Base-by-base conservation (phyloP, 306 rosid genomes). In the Abrus precatorius region DNA sequence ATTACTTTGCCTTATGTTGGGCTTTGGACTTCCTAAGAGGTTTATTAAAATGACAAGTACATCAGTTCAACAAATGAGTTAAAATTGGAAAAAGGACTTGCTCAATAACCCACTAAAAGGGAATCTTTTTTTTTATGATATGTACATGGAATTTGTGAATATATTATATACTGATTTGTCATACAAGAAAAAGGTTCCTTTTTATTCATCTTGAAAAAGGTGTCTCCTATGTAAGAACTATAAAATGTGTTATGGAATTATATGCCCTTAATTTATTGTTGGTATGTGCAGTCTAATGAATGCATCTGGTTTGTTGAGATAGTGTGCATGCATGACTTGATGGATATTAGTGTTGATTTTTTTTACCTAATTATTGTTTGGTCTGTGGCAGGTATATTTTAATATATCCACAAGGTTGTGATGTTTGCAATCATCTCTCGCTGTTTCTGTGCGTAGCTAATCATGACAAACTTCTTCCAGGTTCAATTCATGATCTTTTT, bases 381-480 rank as follows among this genome's bases (percentile, higher is more conserved):
- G 63, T 59, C 50, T 81, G 40, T 89, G 82, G 84, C 95, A 96
- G 99, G 99, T 96, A 96, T 84, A 93, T 96, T 81, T 85, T 96
- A 87, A 96, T 96, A 66, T 96, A 96, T 79, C 99, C 98, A 40
- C 99, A 96, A 80, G 98, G 99, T 5, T 93, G 99, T 49, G 99
- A 96, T 82, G 99, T 96, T 36, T 89, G 94, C 97, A 92, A 96
- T 87, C 98, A 96, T 78, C 99, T 96, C 82, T 96, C 98, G 34
- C 84, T 96, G 87, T 96, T 96, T 85, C 95, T 93, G 4, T 96
- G 99, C 84, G 98, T 96, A 3, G 97, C 98, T 72, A 89, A 96
- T 93, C 99, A 96, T 78, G 99, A 96, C 87, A 92, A 92, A 78
- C 99, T 93, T 90, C 99, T 96, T 83, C 98, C 99, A 87, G 98